A percentile compares a stretch with the other conserved stretches of the same genome.
phyloP scores from a whole-genome alignment of 805 yeast genomes.

The Wickerhamomyces alni region DNA sequence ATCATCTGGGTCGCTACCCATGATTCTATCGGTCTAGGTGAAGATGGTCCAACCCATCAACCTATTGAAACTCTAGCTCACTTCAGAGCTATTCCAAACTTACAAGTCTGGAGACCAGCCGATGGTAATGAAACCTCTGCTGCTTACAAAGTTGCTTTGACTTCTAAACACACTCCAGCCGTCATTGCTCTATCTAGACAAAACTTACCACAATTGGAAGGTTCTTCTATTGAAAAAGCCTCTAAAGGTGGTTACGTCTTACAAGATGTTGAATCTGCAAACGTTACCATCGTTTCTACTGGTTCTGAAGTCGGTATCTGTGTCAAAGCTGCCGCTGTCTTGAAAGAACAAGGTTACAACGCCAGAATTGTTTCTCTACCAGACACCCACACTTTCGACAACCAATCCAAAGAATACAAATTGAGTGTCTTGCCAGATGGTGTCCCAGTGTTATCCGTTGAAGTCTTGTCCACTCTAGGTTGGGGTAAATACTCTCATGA shows the following conservation, averaged over 20 bases:
- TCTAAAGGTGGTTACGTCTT: constrained; percentile 90
- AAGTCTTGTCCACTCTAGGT: constrained; percentile 85
- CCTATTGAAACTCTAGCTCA: constrained; percentile 87
- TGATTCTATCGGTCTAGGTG: constrained; percentile 88
- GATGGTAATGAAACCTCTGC: constrained; percentile 88
- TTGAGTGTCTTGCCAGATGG: constrained; percentile 91
- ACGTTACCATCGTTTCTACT: constrained; percentile 75
- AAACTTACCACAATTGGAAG: constrained; percentile 88
- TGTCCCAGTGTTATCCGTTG: constrained; percentile 87
- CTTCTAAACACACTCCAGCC: constrained; percentile 60
- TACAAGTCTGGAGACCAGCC: constrained; percentile 88
- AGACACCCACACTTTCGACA: constrained; percentile 85
- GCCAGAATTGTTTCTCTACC: constrained; percentile 89
- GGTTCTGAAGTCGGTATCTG: constrained; percentile 89
- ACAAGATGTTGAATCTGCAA: constrained; percentile 52
- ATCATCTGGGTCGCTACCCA: constrained; percentile 86
- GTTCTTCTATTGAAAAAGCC: constrained; percentile 89
- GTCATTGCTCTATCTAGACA: constrained; percentile 79
- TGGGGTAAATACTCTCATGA: constrained; percentile 96
- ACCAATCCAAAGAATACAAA: constrained; percentile 74
- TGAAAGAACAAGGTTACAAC: constrained; percentile 58
- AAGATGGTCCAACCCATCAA: constrained; percentile 92
- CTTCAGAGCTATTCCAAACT: constrained; percentile 78
- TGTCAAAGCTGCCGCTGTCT: constrained; percentile 74
- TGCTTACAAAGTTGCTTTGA: constrained; percentile 65